Evolutionary conservation across 2,329 filamentous ascomycete genomes (phyloP).

Genomic region (Fusarium liriodendri): DNA sequence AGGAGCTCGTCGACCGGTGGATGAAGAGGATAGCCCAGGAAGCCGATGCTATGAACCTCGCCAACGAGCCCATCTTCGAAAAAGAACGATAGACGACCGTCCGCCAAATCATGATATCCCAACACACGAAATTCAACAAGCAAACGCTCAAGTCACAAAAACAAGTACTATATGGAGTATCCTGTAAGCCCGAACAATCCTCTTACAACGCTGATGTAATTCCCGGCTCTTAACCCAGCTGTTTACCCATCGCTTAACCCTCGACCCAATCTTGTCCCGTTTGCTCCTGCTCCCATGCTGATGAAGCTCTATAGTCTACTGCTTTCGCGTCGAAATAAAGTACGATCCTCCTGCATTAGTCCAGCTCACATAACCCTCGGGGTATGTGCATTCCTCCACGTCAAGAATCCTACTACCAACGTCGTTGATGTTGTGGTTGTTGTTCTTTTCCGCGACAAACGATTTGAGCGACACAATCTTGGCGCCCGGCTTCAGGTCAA

Average conservation of each 20-base stretch:
- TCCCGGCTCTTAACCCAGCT: conserved; percentile 8
- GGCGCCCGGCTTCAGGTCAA: conserved; percentile 91
- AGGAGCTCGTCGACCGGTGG: conserved; percentile 90
- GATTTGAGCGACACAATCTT: conserved; percentile 92
- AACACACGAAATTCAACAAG: conserved; percentile 9
- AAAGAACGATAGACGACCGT: conserved; percentile 39
- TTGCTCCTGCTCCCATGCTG: conserved; percentile 42
- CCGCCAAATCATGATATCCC: not conserved
- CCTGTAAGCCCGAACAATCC: conserved; percentile 44
- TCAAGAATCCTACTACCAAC: conserved; percentile 85
- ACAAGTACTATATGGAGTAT: conserved; percentile 48
- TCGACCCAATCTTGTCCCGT: conserved; percentile 33
- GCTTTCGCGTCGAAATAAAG: conserved; percentile 86
- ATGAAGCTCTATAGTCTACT: conserved; percentile 49
- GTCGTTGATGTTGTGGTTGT: conserved; percentile 79
- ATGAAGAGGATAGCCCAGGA: conserved; percentile 89
- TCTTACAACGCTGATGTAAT: conserved; percentile 32
- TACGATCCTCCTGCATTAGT: conserved; percentile 85
- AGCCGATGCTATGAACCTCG: conserved; percentile 85
- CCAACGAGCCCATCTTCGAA: conserved; percentile 61
- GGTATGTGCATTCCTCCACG: conserved; percentile 72
- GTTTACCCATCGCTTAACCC: not conserved
- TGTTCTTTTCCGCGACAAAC: conserved; percentile 85
- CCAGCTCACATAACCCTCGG: conserved; percentile 89
- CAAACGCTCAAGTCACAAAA: conserved; percentile 25